phyloP scores from a whole-genome alignment of 768 basidiomycete species.

The Vararia minispora region DNA sequence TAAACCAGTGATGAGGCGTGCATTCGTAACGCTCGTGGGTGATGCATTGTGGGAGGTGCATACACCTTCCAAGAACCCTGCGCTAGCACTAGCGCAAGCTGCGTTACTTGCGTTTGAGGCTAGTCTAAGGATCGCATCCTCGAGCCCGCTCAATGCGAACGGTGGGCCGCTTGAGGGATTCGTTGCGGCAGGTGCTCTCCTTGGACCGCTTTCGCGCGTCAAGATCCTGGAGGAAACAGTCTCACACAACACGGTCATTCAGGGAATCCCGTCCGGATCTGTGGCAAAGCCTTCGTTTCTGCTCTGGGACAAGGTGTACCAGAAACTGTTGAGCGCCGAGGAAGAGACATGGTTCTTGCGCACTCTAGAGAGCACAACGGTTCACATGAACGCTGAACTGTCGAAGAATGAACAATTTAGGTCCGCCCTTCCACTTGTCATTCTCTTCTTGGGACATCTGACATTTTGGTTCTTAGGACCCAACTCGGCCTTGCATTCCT shows the following conservation, averaged over 20 bases:
- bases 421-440: conserved; percentile 24
- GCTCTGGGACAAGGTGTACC: conserved; percentile 79
- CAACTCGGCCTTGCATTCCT: conserved; percentile 58
- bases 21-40: conserved; percentile 56
- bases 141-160: conserved; percentile 45
- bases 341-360: conserved; percentile 74
- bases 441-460: not conserved
- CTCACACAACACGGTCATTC: conserved; percentile 35
- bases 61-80: conserved; percentile 28
- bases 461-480: conserved; percentile 26
- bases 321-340: conserved; percentile 46
- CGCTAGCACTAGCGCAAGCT: conserved; percentile 38
- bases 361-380: conserved; percentile 40
- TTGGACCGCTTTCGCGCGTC: conserved; percentile 55
- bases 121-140: conserved; percentile 52
- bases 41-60: conserved; percentile 39
- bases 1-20: conserved; percentile 53
- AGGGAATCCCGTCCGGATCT: conserved; percentile 32
- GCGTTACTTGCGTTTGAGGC: conserved; percentile 56
- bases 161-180: conserved; percentile 80
- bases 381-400: conserved; percentile 38
- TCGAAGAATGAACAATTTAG: conserved; percentile 42
- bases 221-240: conserved; percentile 36
- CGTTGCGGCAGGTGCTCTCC: conserved; percentile 54
- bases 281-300: conserved; percentile 75